Conservation (phyloP, 495 filamentous ascomycete species). For the Astrothelium macrocarpum region DNA sequence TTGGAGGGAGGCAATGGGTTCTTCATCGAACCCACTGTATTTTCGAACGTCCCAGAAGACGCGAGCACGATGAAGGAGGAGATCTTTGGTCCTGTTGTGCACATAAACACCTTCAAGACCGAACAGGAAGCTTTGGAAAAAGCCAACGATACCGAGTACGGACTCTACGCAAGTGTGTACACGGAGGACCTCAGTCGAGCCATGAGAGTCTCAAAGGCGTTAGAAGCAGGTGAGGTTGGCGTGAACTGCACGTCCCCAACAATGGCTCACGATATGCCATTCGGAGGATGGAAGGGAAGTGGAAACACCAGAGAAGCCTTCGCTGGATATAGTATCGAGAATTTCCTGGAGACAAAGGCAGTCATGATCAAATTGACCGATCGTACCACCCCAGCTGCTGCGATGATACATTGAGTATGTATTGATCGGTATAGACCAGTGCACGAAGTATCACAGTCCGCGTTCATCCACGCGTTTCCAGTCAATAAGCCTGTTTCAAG, state of each 20-base stretch:
- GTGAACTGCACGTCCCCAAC: conserved; percentile 27
- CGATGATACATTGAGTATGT: neutral
- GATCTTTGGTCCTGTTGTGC: conserved; percentile 28
- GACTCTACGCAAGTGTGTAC: conserved; percentile 33
- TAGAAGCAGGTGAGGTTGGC: conserved; percentile 23
- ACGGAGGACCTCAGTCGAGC: conserved; percentile 26
- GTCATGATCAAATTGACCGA: conserved; percentile 21
- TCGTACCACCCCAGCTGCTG: neutral
- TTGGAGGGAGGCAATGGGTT: conserved; percentile 21
- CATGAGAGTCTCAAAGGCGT: conserved; percentile 23
- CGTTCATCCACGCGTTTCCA: too few relatives aligned
- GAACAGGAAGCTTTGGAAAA: conserved; percentile 27
- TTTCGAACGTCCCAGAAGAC: conserved; percentile 14
- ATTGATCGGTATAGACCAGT: too few relatives aligned
- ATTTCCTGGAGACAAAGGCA: conserved; percentile 26
- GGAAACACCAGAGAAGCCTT: conserved; percentile 24
- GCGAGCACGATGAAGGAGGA: conserved; percentile 21
- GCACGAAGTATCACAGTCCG: too few relatives aligned
- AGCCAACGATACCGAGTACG: conserved; percentile 26
- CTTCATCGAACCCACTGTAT: conserved; percentile 27
- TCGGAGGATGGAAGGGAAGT: conserved; percentile 27
- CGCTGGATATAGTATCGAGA: conserved; percentile 21
- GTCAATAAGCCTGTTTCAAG: too few relatives aligned
- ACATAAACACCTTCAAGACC: conserved; percentile 27
- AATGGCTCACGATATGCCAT: conserved; percentile 22